These are phyloP conservation scores for Blastomyces emzantsi DNA, from an alignment of 2,329 filamentous ascomycete genomes.

Conservation along the genomic window DNA sequence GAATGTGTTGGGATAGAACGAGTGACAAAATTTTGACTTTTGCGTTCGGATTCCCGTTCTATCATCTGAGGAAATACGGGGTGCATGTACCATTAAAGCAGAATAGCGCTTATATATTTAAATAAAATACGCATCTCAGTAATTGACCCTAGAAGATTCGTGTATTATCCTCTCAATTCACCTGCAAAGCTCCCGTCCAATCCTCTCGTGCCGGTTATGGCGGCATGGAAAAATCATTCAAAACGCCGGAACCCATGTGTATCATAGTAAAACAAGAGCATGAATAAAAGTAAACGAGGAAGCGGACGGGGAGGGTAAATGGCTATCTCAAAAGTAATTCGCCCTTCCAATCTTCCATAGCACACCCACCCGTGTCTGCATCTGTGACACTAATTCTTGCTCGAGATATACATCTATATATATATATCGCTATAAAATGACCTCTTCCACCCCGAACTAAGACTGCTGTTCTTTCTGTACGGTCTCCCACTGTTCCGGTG, in stretches of 20 bases:
- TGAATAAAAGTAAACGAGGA: background rate
- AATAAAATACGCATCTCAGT: background rate
- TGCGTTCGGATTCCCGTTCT: background rate
- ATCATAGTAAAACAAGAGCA: slow-evolving; percentile 8
- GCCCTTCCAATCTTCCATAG: background rate
- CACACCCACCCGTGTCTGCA: background rate
- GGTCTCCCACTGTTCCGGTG: slow-evolving; percentile 78
- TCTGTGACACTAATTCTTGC: background rate
- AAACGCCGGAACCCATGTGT: slow-evolving; percentile 3
- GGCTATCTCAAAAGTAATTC: background rate
- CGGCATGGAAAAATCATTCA: background rate
- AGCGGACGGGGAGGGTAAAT: background rate
- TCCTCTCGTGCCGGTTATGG: background rate
- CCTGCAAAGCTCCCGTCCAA: background rate
- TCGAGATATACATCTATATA: background rate
- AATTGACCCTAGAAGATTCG: background rate
- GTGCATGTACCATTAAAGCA: background rate
- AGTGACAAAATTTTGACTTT: background rate
- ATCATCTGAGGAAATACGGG: background rate
- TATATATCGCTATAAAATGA: background rate
- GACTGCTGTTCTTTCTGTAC: slow-evolving; percentile 40
- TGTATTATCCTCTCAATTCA: background rate
- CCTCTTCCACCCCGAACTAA: slow-evolving; percentile 8
- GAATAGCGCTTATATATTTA: background rate
- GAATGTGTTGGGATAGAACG: slow-evolving; percentile 38